These are phyloP conservation scores for Colletotrichum chrysophilum DNA, from an alignment of 2,329 filamentous ascomycete genomes.

Conservation along the genomic window DNA sequence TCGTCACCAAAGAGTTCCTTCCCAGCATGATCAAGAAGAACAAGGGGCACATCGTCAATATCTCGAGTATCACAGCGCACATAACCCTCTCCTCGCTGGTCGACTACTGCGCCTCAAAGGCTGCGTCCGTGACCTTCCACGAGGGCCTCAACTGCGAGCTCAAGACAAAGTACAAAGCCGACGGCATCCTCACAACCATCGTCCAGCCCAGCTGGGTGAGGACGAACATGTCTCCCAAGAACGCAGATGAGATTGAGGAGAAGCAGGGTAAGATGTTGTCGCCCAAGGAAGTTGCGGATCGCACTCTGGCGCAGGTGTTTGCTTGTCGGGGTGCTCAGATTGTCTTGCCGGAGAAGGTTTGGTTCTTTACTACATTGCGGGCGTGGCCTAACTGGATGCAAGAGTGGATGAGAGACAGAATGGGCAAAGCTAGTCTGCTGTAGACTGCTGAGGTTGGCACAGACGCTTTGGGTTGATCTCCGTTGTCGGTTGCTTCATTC, in stretches of 20 bases:
- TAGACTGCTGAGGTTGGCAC: not conserved
- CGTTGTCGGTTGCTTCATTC: not conserved
- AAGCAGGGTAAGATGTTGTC: not conserved
- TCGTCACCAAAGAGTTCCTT: slow-evolving; percentile 61
- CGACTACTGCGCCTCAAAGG: slow-evolving; percentile 64
- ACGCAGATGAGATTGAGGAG: not conserved
- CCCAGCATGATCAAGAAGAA: slow-evolving; percentile 59
- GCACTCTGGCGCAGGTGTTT: not conserved
- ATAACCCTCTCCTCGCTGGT: slow-evolving; percentile 56
- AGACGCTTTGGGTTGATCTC: not conserved
- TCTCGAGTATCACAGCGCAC: slow-evolving; percentile 61
- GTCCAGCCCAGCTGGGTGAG: slow-evolving; percentile 33
- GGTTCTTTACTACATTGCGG: not conserved
- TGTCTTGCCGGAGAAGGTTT: not conserved
- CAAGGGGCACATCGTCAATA: slow-evolving; percentile 67
- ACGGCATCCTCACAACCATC: slow-evolving; percentile 56
- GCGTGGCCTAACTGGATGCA: not conserved
- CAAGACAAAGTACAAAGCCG: slow-evolving; percentile 55
- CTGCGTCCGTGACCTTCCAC: slow-evolving; percentile 62
- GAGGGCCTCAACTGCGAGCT: slow-evolving; percentile 56
- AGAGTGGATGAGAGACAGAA: not conserved
- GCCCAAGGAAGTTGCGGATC: not conserved
- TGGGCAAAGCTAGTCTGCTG: not conserved
- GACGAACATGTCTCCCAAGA: not conserved
- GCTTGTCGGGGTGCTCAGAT: not conserved